phyloP scores from a whole-genome alignment of 2,329 filamentous ascomycete genomes.

The Amauroascus niger region DNA sequence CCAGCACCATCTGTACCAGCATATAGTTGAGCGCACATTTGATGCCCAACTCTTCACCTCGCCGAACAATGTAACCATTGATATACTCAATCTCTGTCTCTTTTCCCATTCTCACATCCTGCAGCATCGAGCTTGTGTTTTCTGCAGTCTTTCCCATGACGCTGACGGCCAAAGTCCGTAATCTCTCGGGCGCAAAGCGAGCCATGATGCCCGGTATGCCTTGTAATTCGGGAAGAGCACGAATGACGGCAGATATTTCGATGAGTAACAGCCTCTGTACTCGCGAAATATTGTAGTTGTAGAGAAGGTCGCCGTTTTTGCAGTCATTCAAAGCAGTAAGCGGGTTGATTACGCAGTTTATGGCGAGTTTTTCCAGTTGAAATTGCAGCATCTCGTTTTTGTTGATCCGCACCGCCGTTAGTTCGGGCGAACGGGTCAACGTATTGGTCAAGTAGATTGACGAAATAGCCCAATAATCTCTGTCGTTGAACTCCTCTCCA shows the following conservation, averaged over 20 bases:
- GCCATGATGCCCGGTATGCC: constrained; percentile 50
- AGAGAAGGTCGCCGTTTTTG: constrained; percentile 59
- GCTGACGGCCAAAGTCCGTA: constrained; percentile 50
- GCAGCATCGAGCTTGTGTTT: constrained; percentile 58
- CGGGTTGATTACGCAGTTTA: constrained; percentile 68
- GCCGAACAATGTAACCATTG: constrained; percentile 75
- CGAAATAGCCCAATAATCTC: constrained; percentile 26
- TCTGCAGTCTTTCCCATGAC: constrained; percentile 47
- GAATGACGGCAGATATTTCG: constrained; percentile 65
- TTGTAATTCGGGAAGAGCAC: constrained; percentile 62
- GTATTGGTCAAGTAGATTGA: constrained; percentile 55
- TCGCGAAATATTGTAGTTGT: constrained; percentile 55
- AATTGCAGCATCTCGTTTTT: constrained; percentile 55
- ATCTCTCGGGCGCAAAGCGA: constrained; percentile 51
- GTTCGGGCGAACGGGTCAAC: constrained; percentile 51
- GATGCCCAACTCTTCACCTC: constrained; percentile 64
- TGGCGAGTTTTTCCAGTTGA: constrained; percentile 70
- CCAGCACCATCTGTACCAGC: constrained; percentile 62
- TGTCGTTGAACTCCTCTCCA: constrained; percentile 1
- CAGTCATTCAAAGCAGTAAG: constrained; percentile 70
- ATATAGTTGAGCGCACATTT: constrained; percentile 62
- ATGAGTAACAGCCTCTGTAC: constrained; percentile 61
- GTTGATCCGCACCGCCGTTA: constrained; percentile 51
- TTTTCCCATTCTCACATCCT: constrained; percentile 51
- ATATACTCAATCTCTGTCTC: constrained; percentile 71